Evolutionary conservation across 1,139 yeast genomes (phyloP), one percentile per base, ranked within the genome.

Genomic region (Debaryomyces psychrophilus): DNA sequence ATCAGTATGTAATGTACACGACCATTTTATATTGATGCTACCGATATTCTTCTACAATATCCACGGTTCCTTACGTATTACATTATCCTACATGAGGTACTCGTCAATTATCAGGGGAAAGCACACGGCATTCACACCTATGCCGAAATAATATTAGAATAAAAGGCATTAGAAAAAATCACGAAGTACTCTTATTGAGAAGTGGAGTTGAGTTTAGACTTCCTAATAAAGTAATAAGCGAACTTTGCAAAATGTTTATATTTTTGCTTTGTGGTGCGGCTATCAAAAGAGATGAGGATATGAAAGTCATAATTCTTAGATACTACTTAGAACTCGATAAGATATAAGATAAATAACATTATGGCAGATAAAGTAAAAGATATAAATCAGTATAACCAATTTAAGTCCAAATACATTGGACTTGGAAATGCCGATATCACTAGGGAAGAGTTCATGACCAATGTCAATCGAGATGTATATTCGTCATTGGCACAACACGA

Each of bases 351-450:
- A 36, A 5, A 12, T 11, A 15, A 14, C 11, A 37, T 8, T 8
- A 74, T 74, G 90, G 85, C 90, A 1, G 93, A 87, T 56, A 83
- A 84, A 64, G 73, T 83, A 8, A 73, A 86, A 53, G 92, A 85
- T 34, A 77, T 77, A 55, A 85, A 82, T 57, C 79, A 79, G 50
- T 85, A 77, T 56, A 82, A 81, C 43, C 82, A 75, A 38, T 71
- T 82, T 20, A 87, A 86, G 59, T 60, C 79, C 23, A 79, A 87
- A 52, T 83, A 84, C 57, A 68, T 83, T 25, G 95, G 95, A 0
- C 68, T 89, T 1, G 96, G 96, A 0, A 76, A 83, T 56, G 72
- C 90, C 1, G 86, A 84, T 44, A 87, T 92, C 0, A 71, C 85
- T 2, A 37, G 81, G 69, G 59, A 71, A 63, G 66, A 68, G 55